Base-by-base conservation (phyloP, 2,329 filamentous ascomycete species). In the Nemania sp. region DNA sequence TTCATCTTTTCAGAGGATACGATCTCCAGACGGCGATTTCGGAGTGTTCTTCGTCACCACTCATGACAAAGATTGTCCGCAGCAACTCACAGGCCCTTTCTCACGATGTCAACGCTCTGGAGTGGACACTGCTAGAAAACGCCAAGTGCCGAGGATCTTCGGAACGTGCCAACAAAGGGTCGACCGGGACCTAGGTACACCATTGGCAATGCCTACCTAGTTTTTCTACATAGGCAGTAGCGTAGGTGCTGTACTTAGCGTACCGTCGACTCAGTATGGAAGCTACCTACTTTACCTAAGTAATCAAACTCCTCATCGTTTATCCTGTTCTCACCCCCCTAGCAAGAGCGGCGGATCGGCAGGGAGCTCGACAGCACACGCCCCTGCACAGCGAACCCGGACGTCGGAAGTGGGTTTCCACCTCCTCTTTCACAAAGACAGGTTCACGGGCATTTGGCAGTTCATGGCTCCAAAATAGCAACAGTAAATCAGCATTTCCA, bases 381-480 rank as follows among this genome's bases (percentile, higher is more conserved):
- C 42, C 61, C 59, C 52, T 50, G 55, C 32, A 45, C n/a, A 43
- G 45, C 43, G 39, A 53, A 50, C 48, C 21, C 34, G 34, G 45
- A 53, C 55, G 20, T 50, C n/a, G 42, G 42, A 46, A 13, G 34
- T 50, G 48, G 57, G 42, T 25, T 55, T 60, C 43, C 53, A 54
- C 37, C 42, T 56, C 20, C 35, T 40, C 46, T 52, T 54, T 17
- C 20, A 25, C 39, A 13, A 37, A 56, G 42, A 52, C 42, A 29
- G 56, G 55, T 35, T 53, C 47, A 43, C 47, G 35, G 35, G 29
- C 48, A 52, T 58, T 51, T 46, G 48, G 47, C 39, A 50, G 59
- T 52, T 39, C 55, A 42, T 59, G 39, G 20, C 55, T 54, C 59
- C 56, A 59, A 62, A 64, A 29, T 29, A 29, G 25, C 25, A 29